These are phyloP conservation scores for Diaporthe ampelina DNA, from an alignment of 2,329 filamentous ascomycete genomes.

Conservation along the genomic window DNA sequence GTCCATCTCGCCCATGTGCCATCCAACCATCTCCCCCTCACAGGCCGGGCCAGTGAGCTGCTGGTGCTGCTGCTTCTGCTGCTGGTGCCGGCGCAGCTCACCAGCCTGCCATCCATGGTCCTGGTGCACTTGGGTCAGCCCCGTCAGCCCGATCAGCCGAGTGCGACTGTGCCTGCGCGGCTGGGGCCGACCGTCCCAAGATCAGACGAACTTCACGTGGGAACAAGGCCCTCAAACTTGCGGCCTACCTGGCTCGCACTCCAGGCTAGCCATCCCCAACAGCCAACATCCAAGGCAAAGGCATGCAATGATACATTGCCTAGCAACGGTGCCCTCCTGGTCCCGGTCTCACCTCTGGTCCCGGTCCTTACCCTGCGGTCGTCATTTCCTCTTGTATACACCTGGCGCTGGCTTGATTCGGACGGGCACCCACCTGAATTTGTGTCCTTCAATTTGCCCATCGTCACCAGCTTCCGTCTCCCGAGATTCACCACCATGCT, in stretches of 20 bases:
- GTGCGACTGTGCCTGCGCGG: constrained; percentile 28
- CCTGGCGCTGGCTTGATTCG: constrained; percentile 16
- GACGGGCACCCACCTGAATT: constrained; percentile 13
- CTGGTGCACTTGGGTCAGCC: constrained; percentile 27
- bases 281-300: constrained; percentile 25
- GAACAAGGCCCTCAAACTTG: constrained; percentile 17
- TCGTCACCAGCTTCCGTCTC: neutral
- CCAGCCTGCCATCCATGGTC: constrained; percentile 7
- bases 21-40: neutral
- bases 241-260: neutral
- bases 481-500: constrained; percentile 9
- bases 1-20: neutral
- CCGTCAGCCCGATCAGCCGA: constrained; percentile 33
- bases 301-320: constrained; percentile 24
- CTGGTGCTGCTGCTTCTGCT: neutral
- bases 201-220: constrained; percentile 32
- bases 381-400: constrained; percentile 18
- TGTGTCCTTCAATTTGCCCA: constrained; percentile 26
- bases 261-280: neutral
- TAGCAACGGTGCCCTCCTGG: constrained; percentile 16
- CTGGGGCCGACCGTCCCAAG: constrained; percentile 31
- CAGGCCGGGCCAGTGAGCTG: constrained; percentile 4
- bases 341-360: constrained; percentile 17
- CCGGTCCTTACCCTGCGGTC: constrained; percentile 6
- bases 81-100: neutral